Conservation (phyloP, 2,329 filamentous ascomycete genomes). For the Clonostachys rhizophaga region DNA sequence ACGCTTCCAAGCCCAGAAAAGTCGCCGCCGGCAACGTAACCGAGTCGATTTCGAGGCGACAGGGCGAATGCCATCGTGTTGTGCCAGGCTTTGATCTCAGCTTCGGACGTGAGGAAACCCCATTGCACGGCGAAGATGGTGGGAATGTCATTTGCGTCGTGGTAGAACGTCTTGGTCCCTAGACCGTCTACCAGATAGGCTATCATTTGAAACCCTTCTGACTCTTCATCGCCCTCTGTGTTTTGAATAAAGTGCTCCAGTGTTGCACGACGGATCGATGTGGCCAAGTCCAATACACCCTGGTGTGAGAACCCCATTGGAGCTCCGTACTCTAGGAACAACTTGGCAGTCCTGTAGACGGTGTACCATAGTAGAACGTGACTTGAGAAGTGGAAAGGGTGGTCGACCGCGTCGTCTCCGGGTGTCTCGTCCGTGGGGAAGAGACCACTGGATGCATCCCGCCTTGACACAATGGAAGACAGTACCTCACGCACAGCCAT, state of each 20-base stretch:
- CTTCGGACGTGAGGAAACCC: not conserved
- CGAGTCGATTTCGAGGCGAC: no score
- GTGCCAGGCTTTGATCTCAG: not conserved
- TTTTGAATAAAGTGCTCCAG: not conserved
- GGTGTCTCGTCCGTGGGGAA: not conserved
- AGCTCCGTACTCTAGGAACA: not conserved
- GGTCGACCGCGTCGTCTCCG: not conserved
- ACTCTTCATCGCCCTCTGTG: not conserved
- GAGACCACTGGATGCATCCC: not conserved
- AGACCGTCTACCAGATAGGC: not conserved
- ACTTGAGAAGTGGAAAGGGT: not conserved
- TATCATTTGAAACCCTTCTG: not conserved
- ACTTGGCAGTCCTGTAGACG: not conserved
- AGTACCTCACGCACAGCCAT: not conserved
- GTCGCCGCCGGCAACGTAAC: no score
- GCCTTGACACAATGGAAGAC: constrained; percentile 1
- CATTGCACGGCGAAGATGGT: not conserved
- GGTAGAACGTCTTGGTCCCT: not conserved
- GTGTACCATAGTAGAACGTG: not conserved
- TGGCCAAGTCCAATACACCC: not conserved
- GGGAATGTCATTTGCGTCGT: not conserved
- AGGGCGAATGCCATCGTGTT: no score
- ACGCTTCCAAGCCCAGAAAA: no score
- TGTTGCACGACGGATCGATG: not conserved
- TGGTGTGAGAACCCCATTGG: not conserved